A percentile compares a stretch with the other conserved stretches of the same genome.
Conservation (phyloP, 805 yeast species). For the Ogataea sp. region DNA sequence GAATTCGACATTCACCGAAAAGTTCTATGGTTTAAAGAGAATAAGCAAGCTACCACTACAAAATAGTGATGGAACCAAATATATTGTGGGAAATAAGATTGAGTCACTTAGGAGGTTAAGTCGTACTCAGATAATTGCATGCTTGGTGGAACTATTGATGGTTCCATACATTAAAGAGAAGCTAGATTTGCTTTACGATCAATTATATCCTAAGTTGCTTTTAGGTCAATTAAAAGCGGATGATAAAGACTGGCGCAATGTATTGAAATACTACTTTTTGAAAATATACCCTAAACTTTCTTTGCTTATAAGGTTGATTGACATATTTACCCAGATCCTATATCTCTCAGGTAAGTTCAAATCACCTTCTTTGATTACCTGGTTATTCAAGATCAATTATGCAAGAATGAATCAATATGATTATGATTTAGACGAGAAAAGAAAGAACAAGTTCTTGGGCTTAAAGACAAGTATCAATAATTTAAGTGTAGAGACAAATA, state of each 20-base stretch:
- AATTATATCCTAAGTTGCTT: conserved; percentile 49
- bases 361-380: conserved; percentile 56
- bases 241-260: conserved; percentile 17
- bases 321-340: conserved; percentile 50
- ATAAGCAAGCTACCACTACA: conserved; percentile 22
- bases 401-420: conserved; percentile 51
- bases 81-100: conserved; percentile 18
- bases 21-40: conserved; percentile 83
- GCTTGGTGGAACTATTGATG: conserved; percentile 55
- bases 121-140: conserved; percentile 40
- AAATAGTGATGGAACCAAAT: conserved; percentile 1
- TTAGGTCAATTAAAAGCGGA: conserved; percentile 34
- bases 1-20: conserved; percentile 86
- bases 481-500: conserved; percentile 12
- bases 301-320: conserved; percentile 35
- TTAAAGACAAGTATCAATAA: conserved; percentile 9
- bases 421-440: conserved; percentile 30
- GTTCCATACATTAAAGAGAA: conserved; percentile 65
- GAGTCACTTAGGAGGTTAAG: conserved; percentile 48
- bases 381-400: conserved; percentile 53
- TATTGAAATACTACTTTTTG: conserved; percentile 35
- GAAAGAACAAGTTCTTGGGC: conserved; percentile 8
- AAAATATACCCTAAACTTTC: conserved; percentile 55
- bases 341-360: conserved; percentile 62
- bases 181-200: conserved; percentile 54